phyloP scores from a whole-genome alignment of 23 red algal genomes.

The Gracilaria domingensis region DNA sequence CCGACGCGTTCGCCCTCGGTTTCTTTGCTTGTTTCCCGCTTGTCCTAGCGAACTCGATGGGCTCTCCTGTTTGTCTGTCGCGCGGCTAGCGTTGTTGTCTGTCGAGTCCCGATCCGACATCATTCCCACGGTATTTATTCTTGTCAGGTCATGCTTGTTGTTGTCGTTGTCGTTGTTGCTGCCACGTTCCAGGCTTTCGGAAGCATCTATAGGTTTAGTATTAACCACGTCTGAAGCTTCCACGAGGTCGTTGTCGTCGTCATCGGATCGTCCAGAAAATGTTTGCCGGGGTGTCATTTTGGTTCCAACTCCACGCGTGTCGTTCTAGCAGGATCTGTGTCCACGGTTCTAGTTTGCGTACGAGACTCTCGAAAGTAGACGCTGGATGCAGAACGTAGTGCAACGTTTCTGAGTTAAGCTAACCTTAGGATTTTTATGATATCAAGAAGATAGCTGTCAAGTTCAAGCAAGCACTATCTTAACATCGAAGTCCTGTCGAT shows the following conservation, averaged over 20 bases:
- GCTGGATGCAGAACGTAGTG: neutral
- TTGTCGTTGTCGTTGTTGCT: neutral
- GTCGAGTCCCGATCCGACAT: neutral
- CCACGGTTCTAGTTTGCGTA: neutral
- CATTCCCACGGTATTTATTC: neutral
- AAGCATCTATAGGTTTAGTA: neutral
- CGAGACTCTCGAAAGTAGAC: neutral
- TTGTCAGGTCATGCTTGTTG: neutral
- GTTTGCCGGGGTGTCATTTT: neutral
- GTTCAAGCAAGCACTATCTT: neutral
- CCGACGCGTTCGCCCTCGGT: neutral
- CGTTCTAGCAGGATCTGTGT: neutral
- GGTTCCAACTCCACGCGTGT: neutral
- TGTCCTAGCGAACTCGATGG: neutral
- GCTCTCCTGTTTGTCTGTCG: neutral
- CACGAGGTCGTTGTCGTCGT: neutral
- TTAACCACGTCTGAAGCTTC: neutral
- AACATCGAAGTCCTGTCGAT: neutral
- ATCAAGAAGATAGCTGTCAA: neutral
- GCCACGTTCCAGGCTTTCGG: neutral
- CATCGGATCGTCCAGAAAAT: neutral
- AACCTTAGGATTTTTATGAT: neutral
- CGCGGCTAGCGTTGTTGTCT: neutral
- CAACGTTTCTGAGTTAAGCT: neutral
- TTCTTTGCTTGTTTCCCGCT: neutral